A percentile compares a stretch with the other conserved stretches of the same genome.
These are phyloP conservation scores for Lepraria neglecta DNA, from an alignment of 495 filamentous ascomycete species.

Conservation along the genomic window DNA sequence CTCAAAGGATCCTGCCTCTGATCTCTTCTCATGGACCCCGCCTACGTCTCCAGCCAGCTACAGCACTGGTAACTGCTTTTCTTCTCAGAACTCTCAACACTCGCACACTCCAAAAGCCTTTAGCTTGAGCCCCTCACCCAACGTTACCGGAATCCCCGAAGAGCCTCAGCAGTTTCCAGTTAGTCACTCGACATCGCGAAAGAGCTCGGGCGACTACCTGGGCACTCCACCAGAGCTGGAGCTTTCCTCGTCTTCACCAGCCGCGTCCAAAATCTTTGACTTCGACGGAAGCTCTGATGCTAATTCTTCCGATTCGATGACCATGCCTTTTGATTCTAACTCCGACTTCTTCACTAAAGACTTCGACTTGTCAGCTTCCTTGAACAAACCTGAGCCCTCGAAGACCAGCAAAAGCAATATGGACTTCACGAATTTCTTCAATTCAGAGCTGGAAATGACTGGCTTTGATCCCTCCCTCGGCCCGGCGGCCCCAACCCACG, in stretches of 20 bases:
- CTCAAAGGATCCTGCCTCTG: constrained; percentile 37
- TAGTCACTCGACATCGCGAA: constrained; percentile 29
- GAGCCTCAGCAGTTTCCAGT: constrained; percentile 27
- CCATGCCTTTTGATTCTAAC: not conserved
- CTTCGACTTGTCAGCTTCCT: constrained; percentile 11
- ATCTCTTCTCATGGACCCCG: constrained; percentile 44
- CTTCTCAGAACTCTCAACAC: constrained; percentile 42
- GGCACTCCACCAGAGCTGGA: constrained; percentile 43
- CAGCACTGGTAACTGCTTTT: constrained; percentile 41
- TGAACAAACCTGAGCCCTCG: not conserved
- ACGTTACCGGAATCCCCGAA: constrained; percentile 22
- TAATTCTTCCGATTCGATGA: constrained; percentile 5
- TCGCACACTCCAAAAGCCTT: constrained; percentile 36
- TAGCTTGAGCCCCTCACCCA: constrained; percentile 23
- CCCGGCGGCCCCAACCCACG: too few species aligned
- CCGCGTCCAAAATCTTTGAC: constrained; percentile 24
- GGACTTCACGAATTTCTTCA: constrained; percentile 9
- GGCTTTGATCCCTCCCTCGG: not conserved
- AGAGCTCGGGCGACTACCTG: constrained; percentile 33
- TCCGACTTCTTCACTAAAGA: constrained; percentile 15
- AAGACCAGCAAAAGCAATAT: constrained; percentile 1
- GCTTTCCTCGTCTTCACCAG: constrained; percentile 24
- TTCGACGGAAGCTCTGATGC: constrained; percentile 17
- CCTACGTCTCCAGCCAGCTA: constrained; percentile 41
- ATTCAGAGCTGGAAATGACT: constrained; percentile 14